Percentiles rank a stretch among this genome's conserved stretches.
These are phyloP conservation scores for Vicia sativa DNA, from an alignment of 306 rosid genomes.

Conservation along the genomic window DNA sequence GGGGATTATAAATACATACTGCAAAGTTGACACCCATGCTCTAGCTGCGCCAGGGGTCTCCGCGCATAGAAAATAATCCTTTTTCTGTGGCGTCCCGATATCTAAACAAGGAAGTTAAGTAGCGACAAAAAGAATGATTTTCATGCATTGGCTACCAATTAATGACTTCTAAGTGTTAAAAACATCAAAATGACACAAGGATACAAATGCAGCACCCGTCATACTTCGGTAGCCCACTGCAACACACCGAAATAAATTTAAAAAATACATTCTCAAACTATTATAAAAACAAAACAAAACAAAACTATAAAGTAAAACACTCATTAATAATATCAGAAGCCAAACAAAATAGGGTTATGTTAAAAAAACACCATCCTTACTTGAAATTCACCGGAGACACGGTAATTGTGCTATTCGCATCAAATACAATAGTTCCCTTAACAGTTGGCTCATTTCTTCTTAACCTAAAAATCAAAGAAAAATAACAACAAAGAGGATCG, in stretches of 20 bases:
- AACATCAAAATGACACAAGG: constrained; percentile 42
- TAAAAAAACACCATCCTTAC: constrained; percentile 57
- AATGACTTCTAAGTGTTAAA: neutral
- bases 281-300: constrained; percentile 10
- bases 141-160: constrained; percentile 14
- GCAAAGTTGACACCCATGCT: constrained; percentile 97
- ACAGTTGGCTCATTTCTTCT: constrained; percentile 85
- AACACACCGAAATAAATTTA: constrained; percentile 34
- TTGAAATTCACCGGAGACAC: constrained; percentile 94
- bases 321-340: constrained; percentile 12
- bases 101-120: constrained; percentile 64
- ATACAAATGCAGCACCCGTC: constrained; percentile 99
- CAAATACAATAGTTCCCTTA: constrained; percentile 85
- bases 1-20: constrained; percentile 58
- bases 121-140: constrained; percentile 5
- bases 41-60: constrained; percentile 98
- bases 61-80: constrained; percentile 96
- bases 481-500: constrained; percentile 28
- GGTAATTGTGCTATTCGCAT: constrained; percentile 87
- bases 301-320: constrained; percentile 16
- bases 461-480: constrained; percentile 52
- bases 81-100: constrained; percentile 95
- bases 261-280: constrained; percentile 28
- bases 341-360: neutral
- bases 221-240: constrained; percentile 87